Evolutionary conservation across 2,329 filamentous ascomycete genomes (phyloP), one percentile per base, ranked within the genome.

Genomic region (Colletotrichum cordylinicola): DNA sequence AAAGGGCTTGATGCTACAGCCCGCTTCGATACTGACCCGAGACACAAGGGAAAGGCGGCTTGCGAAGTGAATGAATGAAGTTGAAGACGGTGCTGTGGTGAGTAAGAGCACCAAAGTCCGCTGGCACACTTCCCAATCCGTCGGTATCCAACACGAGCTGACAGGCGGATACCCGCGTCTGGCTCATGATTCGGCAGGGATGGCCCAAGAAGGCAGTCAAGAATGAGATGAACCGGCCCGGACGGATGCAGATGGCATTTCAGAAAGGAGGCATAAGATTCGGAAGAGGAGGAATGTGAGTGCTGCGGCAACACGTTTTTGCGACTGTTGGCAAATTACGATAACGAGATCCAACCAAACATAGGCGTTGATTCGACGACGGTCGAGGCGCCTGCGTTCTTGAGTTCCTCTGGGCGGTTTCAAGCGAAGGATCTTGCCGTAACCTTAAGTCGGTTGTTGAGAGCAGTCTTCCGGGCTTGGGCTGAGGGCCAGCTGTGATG

Each of bases 221-320:
- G 39, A 21, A 35, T 75, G 70, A 64, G 73, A 75, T 68, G 73
- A 75, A 75, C 73, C 27, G 62, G 29, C 24, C 33, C 56, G 18
- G 35, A 52, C 33, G 65, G n/a, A 18, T 39, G 52, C 66, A 15
- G 39, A 24, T 24, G 27, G 27, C 31, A 43, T n/a, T n/a, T 18
- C 24, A 43, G 21, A 56, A 43, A 21, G 12, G 21, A 24, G n/a
- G 27, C 43, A 21, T 43, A 13, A 39, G 6, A 24, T 21, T 18
- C 65, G 4, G 16, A 43, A 24, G 55, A 15, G 48, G 21, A 15
- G 29, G 62, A 75, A 68, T 64, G 64, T 13, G 21, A 43, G 15
- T 35, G 55, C 64, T 60, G 16, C 55, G n/a, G 43, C 33, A 68
- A 73, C 62, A 48, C 27, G 43, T 67, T 39, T 15, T 27, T 64